phyloP scores from a whole-genome alignment of 768 basidiomycete species.

The Leucocoprinus sp. region DNA sequence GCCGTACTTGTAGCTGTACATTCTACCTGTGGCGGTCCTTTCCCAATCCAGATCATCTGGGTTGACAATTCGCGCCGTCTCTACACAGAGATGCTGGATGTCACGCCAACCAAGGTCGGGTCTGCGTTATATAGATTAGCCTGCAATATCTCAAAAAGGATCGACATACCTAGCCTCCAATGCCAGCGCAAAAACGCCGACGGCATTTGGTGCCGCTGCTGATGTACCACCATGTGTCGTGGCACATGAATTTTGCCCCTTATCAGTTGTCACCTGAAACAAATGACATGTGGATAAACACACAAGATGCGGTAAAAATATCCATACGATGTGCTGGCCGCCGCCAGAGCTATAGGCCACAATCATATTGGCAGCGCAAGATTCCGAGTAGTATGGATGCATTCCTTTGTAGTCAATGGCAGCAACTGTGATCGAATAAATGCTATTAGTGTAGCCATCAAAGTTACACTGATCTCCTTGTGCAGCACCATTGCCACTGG shows the following conservation, averaged over 20 bases:
- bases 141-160: not conserved
- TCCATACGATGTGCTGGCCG: conserved; percentile 84
- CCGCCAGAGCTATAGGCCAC: conserved; percentile 95
- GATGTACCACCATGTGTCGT: conserved; percentile 90
- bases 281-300: conserved; percentile 12
- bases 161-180: conserved; percentile 66
- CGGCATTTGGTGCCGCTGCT: conserved; percentile 95
- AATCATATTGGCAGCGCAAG: conserved; percentile 96
- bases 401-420: conserved; percentile 89
- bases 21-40: conserved; percentile 56
- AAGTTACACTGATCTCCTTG: conserved; percentile 97
- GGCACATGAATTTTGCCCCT: conserved; percentile 77
- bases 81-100: conserved; percentile 82
- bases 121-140: conserved; percentile 27
- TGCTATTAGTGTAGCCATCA: conserved; percentile 97
- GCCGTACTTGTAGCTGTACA: conserved; percentile 86
- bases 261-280: conserved; percentile 85
- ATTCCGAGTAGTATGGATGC: conserved; percentile 94
- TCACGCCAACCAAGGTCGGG: conserved; percentile 97
- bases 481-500: conserved; percentile 91
- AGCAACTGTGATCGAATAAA: conserved; percentile 94
- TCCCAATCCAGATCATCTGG: conserved; percentile 94
- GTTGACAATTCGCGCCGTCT: conserved; percentile 71
- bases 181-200: conserved; percentile 87
- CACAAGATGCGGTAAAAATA: conserved; percentile 4